Conservation (phyloP, 2,329 filamentous ascomycete species). For the Aspergillus carbonarius region DNA sequence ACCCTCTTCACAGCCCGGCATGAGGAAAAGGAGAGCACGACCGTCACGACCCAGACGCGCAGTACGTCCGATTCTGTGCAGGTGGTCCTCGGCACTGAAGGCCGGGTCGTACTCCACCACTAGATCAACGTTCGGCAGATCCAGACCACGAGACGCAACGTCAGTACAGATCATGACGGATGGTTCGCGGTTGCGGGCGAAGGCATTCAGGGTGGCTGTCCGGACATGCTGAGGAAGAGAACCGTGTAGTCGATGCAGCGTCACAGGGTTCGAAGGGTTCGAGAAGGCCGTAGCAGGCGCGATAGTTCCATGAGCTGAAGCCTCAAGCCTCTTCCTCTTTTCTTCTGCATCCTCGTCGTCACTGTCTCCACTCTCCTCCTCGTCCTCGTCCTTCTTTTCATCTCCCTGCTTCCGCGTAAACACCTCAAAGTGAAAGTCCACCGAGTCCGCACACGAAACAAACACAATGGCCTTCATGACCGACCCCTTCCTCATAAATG, state of each 20-base stretch:
- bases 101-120: conserved; percentile 96
- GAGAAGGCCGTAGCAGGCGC: conserved; percentile 70
- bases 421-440: conserved; percentile 92
- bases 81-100: conserved; percentile 88
- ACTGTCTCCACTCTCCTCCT: conserved; percentile 18
- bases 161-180: conserved; percentile 90
- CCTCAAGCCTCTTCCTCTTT: conserved; percentile 24
- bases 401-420: conserved; percentile 53
- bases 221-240: conserved; percentile 85
- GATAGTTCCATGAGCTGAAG: conserved; percentile 43
- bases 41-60: conserved; percentile 88
- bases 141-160: conserved; percentile 90
- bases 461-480: conserved; percentile 98
- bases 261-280: conserved; percentile 72
- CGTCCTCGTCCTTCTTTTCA: conserved; percentile 26
- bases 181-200: conserved; percentile 70
- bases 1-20: conserved; percentile 86
- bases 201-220: conserved; percentile 80
- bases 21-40: conserved; percentile 82
- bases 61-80: conserved; percentile 92
- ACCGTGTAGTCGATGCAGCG: conserved; percentile 83
- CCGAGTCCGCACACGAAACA: conserved; percentile 93
- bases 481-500: conserved; percentile 82
- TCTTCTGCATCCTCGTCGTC: conserved; percentile 26
- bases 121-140: conserved; percentile 90